These are phyloP conservation scores for Hanseniaspora hatyaiensis DNA, from an alignment of 805 yeast species.

Conservation along the genomic window DNA sequence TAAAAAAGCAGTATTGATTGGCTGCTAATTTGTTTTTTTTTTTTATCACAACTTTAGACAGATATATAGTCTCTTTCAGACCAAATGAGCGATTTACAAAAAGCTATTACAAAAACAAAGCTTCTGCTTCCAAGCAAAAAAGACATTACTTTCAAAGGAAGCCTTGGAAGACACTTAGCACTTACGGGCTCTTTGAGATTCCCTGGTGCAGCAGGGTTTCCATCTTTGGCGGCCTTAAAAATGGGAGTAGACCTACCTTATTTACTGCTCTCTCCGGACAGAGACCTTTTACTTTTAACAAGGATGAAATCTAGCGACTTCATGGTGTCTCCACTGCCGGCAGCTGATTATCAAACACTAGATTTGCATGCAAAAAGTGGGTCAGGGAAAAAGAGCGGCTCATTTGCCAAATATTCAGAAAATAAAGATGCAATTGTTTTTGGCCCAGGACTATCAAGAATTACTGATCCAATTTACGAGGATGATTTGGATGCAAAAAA, in stretches of 20 bases:
- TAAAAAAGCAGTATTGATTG: no score
- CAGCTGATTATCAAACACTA: not conserved
- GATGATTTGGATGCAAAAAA: slow-evolving; percentile 1
- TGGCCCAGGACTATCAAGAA: slow-evolving; percentile 14
- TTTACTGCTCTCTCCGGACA: slow-evolving; percentile 8
- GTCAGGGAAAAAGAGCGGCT: no score
- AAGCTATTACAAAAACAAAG: not conserved
- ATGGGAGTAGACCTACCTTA: slow-evolving; percentile 15
- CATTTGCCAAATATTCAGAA: no score
- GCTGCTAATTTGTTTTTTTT: no score
- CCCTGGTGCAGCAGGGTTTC: slow-evolving; percentile 12
- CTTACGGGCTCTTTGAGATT: slow-evolving; percentile 11
- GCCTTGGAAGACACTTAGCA: slow-evolving; percentile 10
- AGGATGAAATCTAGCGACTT: slow-evolving; percentile 14
- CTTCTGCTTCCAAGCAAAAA: not conserved
- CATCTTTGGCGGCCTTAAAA: slow-evolving; percentile 10
- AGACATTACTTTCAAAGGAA: slow-evolving; percentile 8
- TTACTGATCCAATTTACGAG: slow-evolving; percentile 3
- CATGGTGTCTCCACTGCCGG: slow-evolving; percentile 9
- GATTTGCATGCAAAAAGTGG: not conserved
- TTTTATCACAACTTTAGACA: no score
- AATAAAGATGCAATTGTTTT: slow-evolving; percentile 4
- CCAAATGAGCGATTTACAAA: no score
- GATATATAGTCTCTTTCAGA: no score
- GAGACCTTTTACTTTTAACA: not conserved